Conservation (phyloP, 768 basidiomycete species). For the Boletellus emodensis region DNA sequence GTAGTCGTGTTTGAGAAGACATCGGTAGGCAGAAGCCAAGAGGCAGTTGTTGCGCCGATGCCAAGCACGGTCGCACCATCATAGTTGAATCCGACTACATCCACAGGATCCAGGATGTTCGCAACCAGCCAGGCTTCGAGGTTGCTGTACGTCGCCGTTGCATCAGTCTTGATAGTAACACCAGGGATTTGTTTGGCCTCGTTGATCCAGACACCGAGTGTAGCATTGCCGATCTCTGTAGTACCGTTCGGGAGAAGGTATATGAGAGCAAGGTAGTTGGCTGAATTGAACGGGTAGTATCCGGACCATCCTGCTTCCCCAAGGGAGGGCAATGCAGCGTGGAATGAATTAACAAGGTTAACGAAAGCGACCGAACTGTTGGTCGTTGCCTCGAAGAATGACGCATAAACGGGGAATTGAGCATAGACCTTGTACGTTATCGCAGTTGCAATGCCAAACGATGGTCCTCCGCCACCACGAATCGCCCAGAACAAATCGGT, state of each 20-base stretch:
- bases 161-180: not conserved
- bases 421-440: conserved; percentile 42
- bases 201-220: not conserved
- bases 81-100: not conserved
- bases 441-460: conserved; percentile 32
- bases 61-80: not conserved
- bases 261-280: not conserved
- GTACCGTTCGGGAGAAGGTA: conserved; percentile 1
- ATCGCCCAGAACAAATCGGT: too few relatives aligned
- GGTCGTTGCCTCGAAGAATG: not conserved
- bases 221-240: not conserved
- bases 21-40: not conserved
- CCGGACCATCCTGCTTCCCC: conserved; percentile 41
- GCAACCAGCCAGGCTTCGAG: not conserved
- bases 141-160: not conserved
- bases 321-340: conserved; percentile 26
- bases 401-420: conserved; percentile 28
- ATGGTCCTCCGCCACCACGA: too few relatives aligned
- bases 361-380: not conserved
- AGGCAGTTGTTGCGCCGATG: not conserved
- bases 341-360: not conserved
- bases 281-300: not conserved
- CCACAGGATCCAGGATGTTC: not conserved
- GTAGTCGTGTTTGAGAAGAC: not conserved
- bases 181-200: not conserved